Percentiles rank a stretch among this genome's conserved stretches.
These are phyloP conservation scores for Phytophthora gonapodyides DNA, from an alignment of 352 stramenopile species.

Conservation along the genomic window DNA sequence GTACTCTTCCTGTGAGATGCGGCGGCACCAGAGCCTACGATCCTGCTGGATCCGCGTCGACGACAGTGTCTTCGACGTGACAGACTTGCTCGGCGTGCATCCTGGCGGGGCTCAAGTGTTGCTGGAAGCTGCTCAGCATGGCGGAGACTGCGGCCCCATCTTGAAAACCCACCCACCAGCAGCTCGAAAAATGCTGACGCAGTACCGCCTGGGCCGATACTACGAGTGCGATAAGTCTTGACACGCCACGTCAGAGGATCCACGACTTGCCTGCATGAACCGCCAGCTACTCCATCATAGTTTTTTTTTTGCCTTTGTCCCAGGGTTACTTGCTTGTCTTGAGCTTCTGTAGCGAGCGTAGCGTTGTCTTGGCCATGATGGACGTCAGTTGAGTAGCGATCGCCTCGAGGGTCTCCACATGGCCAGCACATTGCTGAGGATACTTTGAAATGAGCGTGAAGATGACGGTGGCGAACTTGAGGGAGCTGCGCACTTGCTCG, in stretches of 20 bases:
- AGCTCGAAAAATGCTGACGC: slow-evolving; percentile 47
- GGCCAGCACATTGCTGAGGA: slow-evolving; percentile 45
- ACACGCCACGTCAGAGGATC: slow-evolving; percentile 7
- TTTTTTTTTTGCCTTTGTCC: slow-evolving; percentile 5
- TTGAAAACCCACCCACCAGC: slow-evolving; percentile 57
- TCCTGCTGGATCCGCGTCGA: slow-evolving; percentile 93
- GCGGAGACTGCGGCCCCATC: slow-evolving; percentile 59
- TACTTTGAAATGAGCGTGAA: slow-evolving; percentile 74
- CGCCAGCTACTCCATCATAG: neutral
- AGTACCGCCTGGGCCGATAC: slow-evolving; percentile 68
- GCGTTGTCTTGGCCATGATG: slow-evolving; percentile 67
- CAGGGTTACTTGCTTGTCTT: slow-evolving; percentile 37
- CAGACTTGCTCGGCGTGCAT: slow-evolving; percentile 86
- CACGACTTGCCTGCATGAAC: neutral
- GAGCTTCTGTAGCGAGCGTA: slow-evolving; percentile 71
- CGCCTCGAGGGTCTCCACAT: slow-evolving; percentile 50
- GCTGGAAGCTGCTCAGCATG: slow-evolving; percentile 53
- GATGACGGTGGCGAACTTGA: slow-evolving; percentile 69
- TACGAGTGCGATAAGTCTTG: slow-evolving; percentile 60
- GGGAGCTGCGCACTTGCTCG: slow-evolving; percentile 41
- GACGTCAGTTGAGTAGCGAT: slow-evolving; percentile 53
- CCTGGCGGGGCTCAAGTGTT: slow-evolving; percentile 81
- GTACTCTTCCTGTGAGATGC: slow-evolving; percentile 91
- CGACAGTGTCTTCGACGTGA: slow-evolving; percentile 92
- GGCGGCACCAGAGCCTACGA: slow-evolving; percentile 70